Evolutionary conservation across 129 eudicot genomes (phyloP).

Genomic region (Flaveria ramosissima): DNA sequence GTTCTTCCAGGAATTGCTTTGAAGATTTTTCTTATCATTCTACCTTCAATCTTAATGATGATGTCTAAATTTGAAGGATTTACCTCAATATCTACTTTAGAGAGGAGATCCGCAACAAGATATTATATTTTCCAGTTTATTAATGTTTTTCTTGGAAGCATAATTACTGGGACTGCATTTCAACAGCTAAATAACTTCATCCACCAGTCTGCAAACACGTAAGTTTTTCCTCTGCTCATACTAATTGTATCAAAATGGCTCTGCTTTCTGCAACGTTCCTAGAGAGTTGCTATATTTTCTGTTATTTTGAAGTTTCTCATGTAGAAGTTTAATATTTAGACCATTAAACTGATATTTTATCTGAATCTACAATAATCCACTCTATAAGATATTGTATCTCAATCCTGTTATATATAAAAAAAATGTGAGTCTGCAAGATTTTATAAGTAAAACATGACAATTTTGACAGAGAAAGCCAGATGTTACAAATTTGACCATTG

Average conservation of each 20-base stretch:
- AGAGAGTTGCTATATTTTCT: neutral
- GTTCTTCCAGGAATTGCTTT: conserved; percentile 76
- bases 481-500: too few relatives aligned
- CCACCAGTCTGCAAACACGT: conserved; percentile 67
- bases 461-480: too few relatives aligned
- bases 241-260: neutral
- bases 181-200: conserved; percentile 65
- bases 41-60: conserved; percentile 70
- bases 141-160: conserved; percentile 79
- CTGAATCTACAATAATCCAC: neutral
- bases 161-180: conserved; percentile 74
- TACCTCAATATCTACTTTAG: conserved; percentile 56
- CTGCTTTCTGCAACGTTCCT: neutral
- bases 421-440: neutral
- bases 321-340: neutral
- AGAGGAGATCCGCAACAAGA: conserved; percentile 73
- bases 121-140: conserved; percentile 62
- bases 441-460: too few relatives aligned
- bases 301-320: neutral
- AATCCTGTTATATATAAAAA: neutral
- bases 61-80: conserved; percentile 85
- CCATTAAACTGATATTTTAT: neutral
- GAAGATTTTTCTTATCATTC: conserved; percentile 65
- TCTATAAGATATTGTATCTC: neutral
- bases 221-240: conserved; percentile 27